These are phyloP conservation scores for Nothomitra cinnamomea DNA, from an alignment of 2,329 filamentous ascomycete species.

Conservation along the genomic window DNA sequence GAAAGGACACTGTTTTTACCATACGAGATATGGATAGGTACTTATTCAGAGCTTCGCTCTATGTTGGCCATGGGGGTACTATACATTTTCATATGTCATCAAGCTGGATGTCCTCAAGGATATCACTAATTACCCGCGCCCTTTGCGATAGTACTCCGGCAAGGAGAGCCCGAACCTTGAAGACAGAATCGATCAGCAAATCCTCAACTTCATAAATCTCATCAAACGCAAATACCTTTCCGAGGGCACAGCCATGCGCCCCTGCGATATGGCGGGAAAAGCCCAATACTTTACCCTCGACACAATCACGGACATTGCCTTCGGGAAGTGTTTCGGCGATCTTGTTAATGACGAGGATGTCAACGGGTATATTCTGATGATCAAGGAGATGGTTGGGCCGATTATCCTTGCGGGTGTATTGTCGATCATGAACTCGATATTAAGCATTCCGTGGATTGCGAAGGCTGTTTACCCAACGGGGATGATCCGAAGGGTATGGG, in stretches of 20 bases:
- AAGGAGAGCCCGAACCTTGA: constrained; percentile 30
- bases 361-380: constrained; percentile 28
- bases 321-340: constrained; percentile 35
- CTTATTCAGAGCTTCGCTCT: no score
- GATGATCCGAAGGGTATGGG: constrained; percentile 16
- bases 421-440: not conserved
- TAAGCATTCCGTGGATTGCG: constrained; percentile 12
- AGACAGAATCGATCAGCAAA: constrained; percentile 23
- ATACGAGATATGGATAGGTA: no score
- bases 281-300: constrained; percentile 37
- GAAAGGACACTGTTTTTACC: no score
- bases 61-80: no score
- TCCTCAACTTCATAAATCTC: constrained; percentile 26
- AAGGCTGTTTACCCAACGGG: constrained; percentile 25
- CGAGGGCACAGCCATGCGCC: constrained; percentile 17
- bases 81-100: no score
- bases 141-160: constrained; percentile 34
- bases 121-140: no score
- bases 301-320: constrained; percentile 34
- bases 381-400: constrained; percentile 19
- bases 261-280: constrained; percentile 32
- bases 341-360: constrained; percentile 32
- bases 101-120: no score
- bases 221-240: constrained; percentile 32
- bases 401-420: not conserved